These are phyloP conservation scores for Sonneratia caseolaris DNA, from an alignment of 345 rosid genomes.

Conservation along the genomic window DNA sequence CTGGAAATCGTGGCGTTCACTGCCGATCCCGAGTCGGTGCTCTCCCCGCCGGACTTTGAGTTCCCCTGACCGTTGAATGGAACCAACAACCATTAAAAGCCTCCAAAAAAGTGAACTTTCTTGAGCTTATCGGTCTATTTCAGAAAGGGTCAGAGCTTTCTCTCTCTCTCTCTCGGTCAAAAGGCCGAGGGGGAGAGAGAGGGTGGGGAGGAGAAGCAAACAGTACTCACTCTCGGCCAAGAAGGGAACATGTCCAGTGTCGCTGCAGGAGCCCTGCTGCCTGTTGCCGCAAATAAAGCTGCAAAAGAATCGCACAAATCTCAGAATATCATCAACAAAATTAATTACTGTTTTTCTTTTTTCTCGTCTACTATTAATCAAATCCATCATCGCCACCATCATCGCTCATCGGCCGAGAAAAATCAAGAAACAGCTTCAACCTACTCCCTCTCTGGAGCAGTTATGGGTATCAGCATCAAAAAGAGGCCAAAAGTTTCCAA, in stretches of 20 bases:
- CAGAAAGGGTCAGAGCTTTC: background rate
- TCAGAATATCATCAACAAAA: background rate
- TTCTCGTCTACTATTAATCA: background rate
- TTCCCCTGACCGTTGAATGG: slow-evolving; percentile 39
- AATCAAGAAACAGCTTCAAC: background rate
- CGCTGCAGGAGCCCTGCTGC: slow-evolving; percentile 62
- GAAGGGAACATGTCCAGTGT: slow-evolving; percentile 99
- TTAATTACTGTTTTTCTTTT: background rate
- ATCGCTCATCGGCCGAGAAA: slow-evolving; percentile 1
- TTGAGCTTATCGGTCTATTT: background rate
- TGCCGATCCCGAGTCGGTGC: slow-evolving; percentile 87
- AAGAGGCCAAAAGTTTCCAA: slow-evolving; percentile 20
- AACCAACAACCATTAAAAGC: background rate
- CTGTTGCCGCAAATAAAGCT: slow-evolving; percentile 51
- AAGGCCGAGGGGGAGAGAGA: no score
- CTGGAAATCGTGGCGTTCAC: slow-evolving; percentile 49
- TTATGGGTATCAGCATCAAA: slow-evolving; percentile 19
- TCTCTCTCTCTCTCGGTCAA: no score
- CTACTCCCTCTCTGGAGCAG: slow-evolving; percentile 20
- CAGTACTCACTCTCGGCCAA: slow-evolving; percentile 69
- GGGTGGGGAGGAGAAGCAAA: slow-evolving; percentile 13
- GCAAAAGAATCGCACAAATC: slow-evolving; percentile 42
- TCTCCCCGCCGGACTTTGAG: slow-evolving; percentile 73
- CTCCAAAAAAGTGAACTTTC: slow-evolving; percentile 8
- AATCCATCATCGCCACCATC: background rate